phyloP scores from a whole-genome alignment of 1,284 basidiomycete species.

The Papiliotrema nemorosa region DNA sequence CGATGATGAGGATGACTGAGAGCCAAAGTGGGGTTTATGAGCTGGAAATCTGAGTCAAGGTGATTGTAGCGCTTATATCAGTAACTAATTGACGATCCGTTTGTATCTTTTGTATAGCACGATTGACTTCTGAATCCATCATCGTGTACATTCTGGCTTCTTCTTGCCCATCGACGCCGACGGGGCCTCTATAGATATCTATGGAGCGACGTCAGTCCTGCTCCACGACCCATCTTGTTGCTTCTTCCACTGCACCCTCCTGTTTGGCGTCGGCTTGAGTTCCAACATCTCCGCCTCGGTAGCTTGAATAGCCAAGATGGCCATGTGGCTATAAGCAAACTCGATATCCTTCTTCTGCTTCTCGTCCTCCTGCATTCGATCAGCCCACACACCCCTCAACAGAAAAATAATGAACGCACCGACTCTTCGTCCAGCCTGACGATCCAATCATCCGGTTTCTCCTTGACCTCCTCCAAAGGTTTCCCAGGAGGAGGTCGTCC shows the following conservation, averaged over 20 bases:
- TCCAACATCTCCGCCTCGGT: constrained; percentile 42
- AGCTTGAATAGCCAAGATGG: constrained; percentile 39
- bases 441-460: constrained; percentile 30
- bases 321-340: constrained; percentile 35
- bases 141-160: too few species aligned
- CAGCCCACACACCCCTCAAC: too few species aligned
- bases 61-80: neutral
- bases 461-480: constrained; percentile 26
- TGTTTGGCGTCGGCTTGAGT: constrained; percentile 40
- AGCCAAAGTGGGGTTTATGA: neutral
- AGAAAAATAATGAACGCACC: constrained; percentile 16
- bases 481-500: constrained; percentile 40
- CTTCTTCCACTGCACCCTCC: constrained; percentile 30
- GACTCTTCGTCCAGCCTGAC: constrained; percentile 27
- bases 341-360: constrained; percentile 33
- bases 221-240: constrained; percentile 28
- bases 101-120: too few species aligned
- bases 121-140: too few species aligned
- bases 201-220: constrained; percentile 33
- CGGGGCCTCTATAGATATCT: too few species aligned
- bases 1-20: constrained; percentile 24
- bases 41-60: neutral
- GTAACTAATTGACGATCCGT: too few species aligned
- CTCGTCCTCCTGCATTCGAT: constrained; percentile 23
- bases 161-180: too few species aligned